These are phyloP conservation scores for Populus nigra DNA, from an alignment of 345 rosid genomes.

Conservation along the genomic window DNA sequence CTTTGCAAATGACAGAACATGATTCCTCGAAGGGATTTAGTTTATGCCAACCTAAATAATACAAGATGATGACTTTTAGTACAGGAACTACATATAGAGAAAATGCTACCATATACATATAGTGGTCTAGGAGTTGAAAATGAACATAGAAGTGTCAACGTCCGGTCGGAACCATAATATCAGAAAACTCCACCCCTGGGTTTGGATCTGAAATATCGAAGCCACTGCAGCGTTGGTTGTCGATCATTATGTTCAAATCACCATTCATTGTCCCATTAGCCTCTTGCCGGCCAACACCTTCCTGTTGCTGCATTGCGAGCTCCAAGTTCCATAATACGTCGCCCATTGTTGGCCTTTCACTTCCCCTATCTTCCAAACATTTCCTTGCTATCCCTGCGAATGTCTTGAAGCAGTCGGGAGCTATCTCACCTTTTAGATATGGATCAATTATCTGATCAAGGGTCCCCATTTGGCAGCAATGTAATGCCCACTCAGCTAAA, in stretches of 20 bases:
- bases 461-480: slow-evolving; percentile 19
- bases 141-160: background rate
- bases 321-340: slow-evolving; percentile 7
- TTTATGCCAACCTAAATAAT: background rate
- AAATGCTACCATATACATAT: background rate
- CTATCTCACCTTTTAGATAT: slow-evolving; percentile 22
- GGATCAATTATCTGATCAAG: slow-evolving; percentile 28
- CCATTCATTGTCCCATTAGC: background rate
- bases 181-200: slow-evolving; percentile 9
- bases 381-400: slow-evolving; percentile 8
- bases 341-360: slow-evolving; percentile 15
- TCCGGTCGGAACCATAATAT: slow-evolving; percentile 5
- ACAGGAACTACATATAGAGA: background rate
- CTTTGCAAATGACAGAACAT: too few species aligned
- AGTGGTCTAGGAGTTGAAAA: background rate
- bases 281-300: background rate
- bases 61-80: background rate
- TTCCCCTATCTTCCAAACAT: slow-evolving; percentile 12
- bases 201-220: slow-evolving; percentile 1
- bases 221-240: background rate
- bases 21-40: background rate
- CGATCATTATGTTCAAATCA: background rate
- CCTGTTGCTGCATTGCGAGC: slow-evolving; percentile 5
- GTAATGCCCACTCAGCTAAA: slow-evolving; percentile 31
- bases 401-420: slow-evolving; percentile 17